A percentile compares a stretch with the other conserved stretches of the same genome.
These are phyloP conservation scores for Prunus persica DNA, from an alignment of 306 rosid species.

Conservation along the genomic window Prunus_persica_NCBIv2 NC_034012.1:592001-592500, in stretches of 20 bases:
- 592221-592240: neutral
- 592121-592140: neutral
- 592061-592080: neutral
- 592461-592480: conserved; percentile 78
- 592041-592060: too few species aligned
- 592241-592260: conserved; percentile 44
- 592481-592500: conserved; percentile 75
- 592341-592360: conserved; percentile 48
- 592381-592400: neutral
- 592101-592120: conserved; percentile 35
- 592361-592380: conserved; percentile 11
- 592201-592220: conserved; percentile 6
- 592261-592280: conserved; percentile 15
- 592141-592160: conserved; percentile 14
- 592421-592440: neutral
- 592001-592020: too few species aligned
- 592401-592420: conserved; percentile 3
- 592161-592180: conserved; percentile 26
- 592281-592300: conserved; percentile 22
- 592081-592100: neutral
- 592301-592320: conserved; percentile 41
- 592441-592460: conserved; percentile 81
- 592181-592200: conserved; percentile 9
- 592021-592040: neutral
- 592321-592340: conserved; percentile 4